Base-by-base conservation (phyloP, 148 eudicot species). In the Dianthus caryophyllus region DNA sequence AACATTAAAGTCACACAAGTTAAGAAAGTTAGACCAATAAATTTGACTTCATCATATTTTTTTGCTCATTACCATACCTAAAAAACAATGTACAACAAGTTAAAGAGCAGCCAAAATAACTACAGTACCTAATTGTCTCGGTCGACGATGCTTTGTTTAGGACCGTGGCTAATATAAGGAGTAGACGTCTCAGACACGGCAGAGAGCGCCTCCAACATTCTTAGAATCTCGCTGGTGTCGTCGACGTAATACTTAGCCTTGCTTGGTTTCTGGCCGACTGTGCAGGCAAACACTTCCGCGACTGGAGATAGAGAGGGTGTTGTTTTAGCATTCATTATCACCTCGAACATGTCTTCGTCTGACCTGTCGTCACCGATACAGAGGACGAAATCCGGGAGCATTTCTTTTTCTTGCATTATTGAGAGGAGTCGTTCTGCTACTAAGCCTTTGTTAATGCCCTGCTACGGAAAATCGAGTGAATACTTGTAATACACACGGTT, bases 281-380 rank as follows among this genome's bases (percentile, higher is more conserved):
- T 85, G 80, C 96, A 88, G 6, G 90, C 85, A 54, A 88, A 88
- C 6, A 88, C 84, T 61, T 86, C 87, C 4, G 88, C 91, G 22
- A 83, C 85, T 0, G 90, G 88, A 6, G 96, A 84, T 31, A 88
- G 82, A 18, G 85, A 77, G 5, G 80, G 80, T 14, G 79, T 80
- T 0, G 79, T 77, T 71, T 39, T 76, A 21, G 96, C 96, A 21
- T 67, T 84, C 77, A 69, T 76, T 65, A 88, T 82, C 65, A 86
- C 88, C 75, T 83, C 96, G 69, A 88, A 88, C 96, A 88, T 88
- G 77, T 88, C 96, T 67, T 88, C 96, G 4, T 88, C 96, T 13
- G 96, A 88, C 62, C 91, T 74, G 53, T 88, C 96, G 48, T 88
- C 96, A 5, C 96, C 96, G 1, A 88, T 84, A 56, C 91, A 88